Conservation (phyloP, 2,329 filamentous ascomycete genomes). For the Neurospora sp. region DNA sequence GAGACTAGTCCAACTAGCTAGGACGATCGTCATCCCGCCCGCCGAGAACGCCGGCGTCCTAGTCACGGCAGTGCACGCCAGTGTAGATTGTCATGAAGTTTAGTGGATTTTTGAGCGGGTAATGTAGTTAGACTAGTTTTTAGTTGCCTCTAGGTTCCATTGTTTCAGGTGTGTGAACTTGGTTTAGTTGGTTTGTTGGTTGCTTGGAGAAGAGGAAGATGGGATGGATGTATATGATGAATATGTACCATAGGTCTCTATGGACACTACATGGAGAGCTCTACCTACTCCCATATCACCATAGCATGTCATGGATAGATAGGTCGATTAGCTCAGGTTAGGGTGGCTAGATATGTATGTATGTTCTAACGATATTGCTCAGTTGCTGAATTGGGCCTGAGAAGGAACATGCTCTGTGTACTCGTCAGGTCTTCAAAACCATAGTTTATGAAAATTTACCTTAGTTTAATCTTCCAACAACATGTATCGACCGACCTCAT, state of each 20-base stretch:
- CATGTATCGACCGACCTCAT: neutral
- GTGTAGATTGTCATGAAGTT: neutral
- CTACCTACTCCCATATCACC: too few relatives aligned
- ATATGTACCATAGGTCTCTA: too few relatives aligned
- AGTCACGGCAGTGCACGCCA: neutral
- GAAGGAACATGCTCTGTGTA: neutral
- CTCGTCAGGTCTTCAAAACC: neutral
- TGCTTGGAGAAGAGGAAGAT: neutral
- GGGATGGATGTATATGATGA: too few relatives aligned
- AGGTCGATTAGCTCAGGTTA: neutral
- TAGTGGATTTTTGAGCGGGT: neutral
- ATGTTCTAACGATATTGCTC: neutral
- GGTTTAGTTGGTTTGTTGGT: neutral
- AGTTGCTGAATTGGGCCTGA: neutral
- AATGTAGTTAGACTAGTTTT: neutral
- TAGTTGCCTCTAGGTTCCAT: neutral
- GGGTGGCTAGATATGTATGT: neutral
- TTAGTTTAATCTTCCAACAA: neutral
- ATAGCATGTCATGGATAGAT: too few relatives aligned
- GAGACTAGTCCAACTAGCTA: neutral
- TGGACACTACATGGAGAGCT: too few relatives aligned
- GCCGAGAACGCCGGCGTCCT: neutral
- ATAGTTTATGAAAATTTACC: neutral
- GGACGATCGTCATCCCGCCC: neutral
- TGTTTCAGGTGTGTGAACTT: neutral